Evolutionary conservation across 164 flowering plant species (phyloP).

Genomic region (Tetrastigma voinierianum): DNA sequence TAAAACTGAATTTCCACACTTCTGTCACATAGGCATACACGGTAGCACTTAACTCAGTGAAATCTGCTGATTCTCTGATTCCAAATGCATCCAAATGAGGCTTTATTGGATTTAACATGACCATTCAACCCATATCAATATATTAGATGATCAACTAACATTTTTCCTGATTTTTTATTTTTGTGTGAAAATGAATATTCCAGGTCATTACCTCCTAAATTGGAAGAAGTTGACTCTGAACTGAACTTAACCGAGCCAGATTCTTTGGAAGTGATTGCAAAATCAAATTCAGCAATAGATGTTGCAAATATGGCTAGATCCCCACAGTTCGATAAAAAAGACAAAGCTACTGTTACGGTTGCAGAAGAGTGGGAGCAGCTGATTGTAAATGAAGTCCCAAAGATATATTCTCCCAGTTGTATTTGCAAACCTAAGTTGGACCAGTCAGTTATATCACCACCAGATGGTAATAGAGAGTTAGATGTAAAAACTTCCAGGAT

Average conservation of each 20-base stretch:
- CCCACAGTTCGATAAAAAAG: conserved; percentile 16
- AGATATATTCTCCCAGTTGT: conserved; percentile 36
- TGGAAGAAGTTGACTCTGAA: conserved; percentile 18
- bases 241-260: conserved; percentile 20
- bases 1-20: too few relatives aligned
- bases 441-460: conserved; percentile 25
- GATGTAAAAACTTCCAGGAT: conserved; percentile 76
- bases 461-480: conserved; percentile 34
- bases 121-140: not conserved
- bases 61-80: not conserved
- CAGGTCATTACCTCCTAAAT: conserved; percentile 47
- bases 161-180: not conserved
- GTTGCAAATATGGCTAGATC: conserved; percentile 21
- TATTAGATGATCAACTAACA: not conserved
- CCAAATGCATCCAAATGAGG: too few relatives aligned
- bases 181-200: not conserved
- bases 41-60: too few relatives aligned
- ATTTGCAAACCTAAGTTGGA: conserved; percentile 30
- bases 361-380: conserved; percentile 84
- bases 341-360: conserved; percentile 23
- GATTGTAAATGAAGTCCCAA: conserved; percentile 48
- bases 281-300: conserved; percentile 17
- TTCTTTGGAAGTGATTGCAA: conserved; percentile 12
- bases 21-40: too few relatives aligned
- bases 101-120: too few relatives aligned